Base-by-base conservation (phyloP, 2,329 filamentous ascomycete species). In the Microdochium bolleyi region DNA sequence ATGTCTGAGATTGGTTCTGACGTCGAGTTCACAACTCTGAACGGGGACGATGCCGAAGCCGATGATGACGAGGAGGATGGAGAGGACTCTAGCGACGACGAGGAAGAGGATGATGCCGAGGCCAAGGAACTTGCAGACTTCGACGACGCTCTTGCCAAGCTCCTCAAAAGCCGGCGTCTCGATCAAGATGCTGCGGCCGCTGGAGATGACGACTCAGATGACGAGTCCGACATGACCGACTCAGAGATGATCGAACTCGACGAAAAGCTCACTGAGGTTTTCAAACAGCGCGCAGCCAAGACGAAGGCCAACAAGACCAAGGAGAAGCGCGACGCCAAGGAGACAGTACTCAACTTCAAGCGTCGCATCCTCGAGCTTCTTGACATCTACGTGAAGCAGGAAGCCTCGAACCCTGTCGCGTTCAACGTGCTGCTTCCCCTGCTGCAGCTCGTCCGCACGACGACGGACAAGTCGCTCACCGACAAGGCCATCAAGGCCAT, bases 181-280 rank as follows among this genome's bases (percentile, higher is more conserved):
- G 80, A 86, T 64, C 79, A 84, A 51, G 80, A 84, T 56, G 71
- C 69, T 16, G 48, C 11, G 8, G 48, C 48, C 14, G 48, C 7
- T 14, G 13, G n/a, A 9, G 24, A 49, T 24, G n/a, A 13, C n/a
- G 74, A 77, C 1, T 78, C 78, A 1, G 78, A 79, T 2, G 74
- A 74, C 1, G 87, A 87, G 55, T 84, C 81, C 2, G 89, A 96
- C 69, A 96, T 99, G 91, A 87, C 90, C 56, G 92, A 97, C 70
- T 91, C 92, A 19, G 87, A 96, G 65, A 97, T 97, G 94, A 85
- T 96, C 71, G 85, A 85, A 3, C 75, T 97, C 16, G 92, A 97
- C 62, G 80, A 81, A 11, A 87, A 92, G 64, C 82, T 99, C 3
- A 83, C 85, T 50, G 88, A 89, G 57, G 89, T 96, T 56, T 95